Base-by-base conservation (phyloP, 1,139 yeast genomes). In the Diutina mesorugosa region DNA sequence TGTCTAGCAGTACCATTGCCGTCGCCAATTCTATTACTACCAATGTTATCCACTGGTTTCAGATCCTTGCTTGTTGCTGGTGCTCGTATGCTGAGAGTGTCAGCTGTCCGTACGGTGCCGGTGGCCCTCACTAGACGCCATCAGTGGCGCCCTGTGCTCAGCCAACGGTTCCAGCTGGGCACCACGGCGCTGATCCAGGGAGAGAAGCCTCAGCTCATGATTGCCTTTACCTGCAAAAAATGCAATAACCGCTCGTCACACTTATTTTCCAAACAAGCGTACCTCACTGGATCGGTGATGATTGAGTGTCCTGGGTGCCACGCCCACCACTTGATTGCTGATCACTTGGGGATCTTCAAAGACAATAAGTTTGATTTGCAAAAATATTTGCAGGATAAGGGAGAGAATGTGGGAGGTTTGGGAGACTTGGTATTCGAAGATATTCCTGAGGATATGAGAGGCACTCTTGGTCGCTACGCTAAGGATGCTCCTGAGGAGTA, bases 261-360 rank as follows among this genome's bases (percentile, higher is more conserved):
- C 66, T 79, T 85, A 4, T 85, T 93, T 65, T 87, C 97, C 18
- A 91, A 90, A 63, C 98, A 93, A 68, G 91, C 97, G 0, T 93
- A 93, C 67, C 81, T 85, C 29, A 76, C 78, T 32, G 99, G 99
- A 1, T 85, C 97, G 0, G 97, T 93, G 3, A 72, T 90, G 57
- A 86, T 93, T 46, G 91, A 90, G 65, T 93, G 98, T 66, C 98
- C 98, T 0, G 87, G 90, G 10, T 91, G 99, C 69, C 80, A 87
- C 62, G 83, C 80, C 66, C 80, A 97, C 61, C 99, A 93, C 66
- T 73, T 93, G 65, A 91, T 93, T 56, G 96, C 98, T 0, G 99
- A 93, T 67, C 96, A 91, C 69, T 75, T 93, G 63, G 88, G 74
- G 70, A 88, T 93, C 55, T 90, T 91, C 66, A 81, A 84, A 16